A percentile compares a stretch with the other conserved stretches of the same genome.
phyloP scores from a whole-genome alignment of 495 filamentous ascomycete species.

The Cercophora samala region DNA sequence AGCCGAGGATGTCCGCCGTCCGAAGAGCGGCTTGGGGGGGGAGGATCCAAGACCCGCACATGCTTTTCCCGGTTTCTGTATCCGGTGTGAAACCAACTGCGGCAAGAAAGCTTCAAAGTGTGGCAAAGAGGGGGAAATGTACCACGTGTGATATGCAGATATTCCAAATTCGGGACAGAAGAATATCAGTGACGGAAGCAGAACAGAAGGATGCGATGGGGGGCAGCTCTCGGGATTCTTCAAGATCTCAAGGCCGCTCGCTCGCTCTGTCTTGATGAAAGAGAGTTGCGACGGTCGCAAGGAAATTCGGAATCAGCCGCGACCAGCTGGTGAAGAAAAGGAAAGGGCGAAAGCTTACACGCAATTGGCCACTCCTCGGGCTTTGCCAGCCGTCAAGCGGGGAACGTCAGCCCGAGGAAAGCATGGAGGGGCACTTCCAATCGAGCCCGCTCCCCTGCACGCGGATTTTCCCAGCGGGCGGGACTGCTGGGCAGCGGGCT shows the following conservation, averaged over 20 bases:
- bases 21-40: slow-evolving; percentile 2
- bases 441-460: not conserved
- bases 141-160: not conserved
- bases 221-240: not conserved
- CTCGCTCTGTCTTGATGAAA: too few species aligned
- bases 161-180: not conserved
- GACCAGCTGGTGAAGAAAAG: not conserved
- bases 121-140: not conserved
- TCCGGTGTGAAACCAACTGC: not conserved
- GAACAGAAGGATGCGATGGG: not conserved
- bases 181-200: not conserved
- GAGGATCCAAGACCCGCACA: slow-evolving; percentile 14
- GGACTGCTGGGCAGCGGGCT: too few species aligned
- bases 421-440: not conserved
- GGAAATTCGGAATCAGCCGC: not conserved
- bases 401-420: not conserved
- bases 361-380: not conserved
- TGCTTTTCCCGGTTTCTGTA: slow-evolving; percentile 11
- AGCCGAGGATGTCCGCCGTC: slow-evolving; percentile 17
- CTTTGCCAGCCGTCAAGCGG: not conserved
- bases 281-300: not conserved
- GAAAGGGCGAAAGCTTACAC: slow-evolving; percentile 1
- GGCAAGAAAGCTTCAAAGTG: not conserved
- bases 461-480: slow-evolving; percentile 2
- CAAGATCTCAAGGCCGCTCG: not conserved